phyloP scores from a whole-genome alignment of 106 monocot species.

The Dendrobium officinale region DNA sequence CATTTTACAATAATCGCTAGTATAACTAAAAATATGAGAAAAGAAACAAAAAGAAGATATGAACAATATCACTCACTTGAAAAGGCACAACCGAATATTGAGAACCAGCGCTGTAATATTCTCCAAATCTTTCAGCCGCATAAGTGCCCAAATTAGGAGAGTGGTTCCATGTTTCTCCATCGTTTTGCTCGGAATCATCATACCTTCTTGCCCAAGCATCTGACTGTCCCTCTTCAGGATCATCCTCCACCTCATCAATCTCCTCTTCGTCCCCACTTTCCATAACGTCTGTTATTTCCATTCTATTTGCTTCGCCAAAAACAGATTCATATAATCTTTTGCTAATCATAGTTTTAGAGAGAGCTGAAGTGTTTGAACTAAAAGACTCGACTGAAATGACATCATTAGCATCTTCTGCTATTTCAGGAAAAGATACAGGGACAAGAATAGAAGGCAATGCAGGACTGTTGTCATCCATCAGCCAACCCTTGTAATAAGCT shows the following conservation, averaged over 20 bases:
- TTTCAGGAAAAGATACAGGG: constrained; percentile 7
- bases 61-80: constrained; percentile 18
- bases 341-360: constrained; percentile 20
- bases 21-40: background rate
- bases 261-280: background rate
- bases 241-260: constrained; percentile 2
- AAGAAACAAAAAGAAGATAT: background rate
- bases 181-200: background rate
- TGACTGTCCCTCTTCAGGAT: constrained; percentile 1
- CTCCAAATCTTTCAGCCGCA: background rate
- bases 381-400: constrained; percentile 9
- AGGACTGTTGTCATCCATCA: constrained; percentile 27
- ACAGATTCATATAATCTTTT: constrained; percentile 14
- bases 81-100: constrained; percentile 9
- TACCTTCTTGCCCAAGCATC: background rate
- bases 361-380: constrained; percentile 8
- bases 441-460: constrained; percentile 23
- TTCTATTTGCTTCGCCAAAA: constrained; percentile 16
- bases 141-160: background rate
- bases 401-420: constrained; percentile 5
- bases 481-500: constrained; percentile 60
- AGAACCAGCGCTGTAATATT: constrained; percentile 5
- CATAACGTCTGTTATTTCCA: constrained; percentile 2
- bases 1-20: background rate
- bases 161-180: background rate